Evolutionary conservation across 108 stramenopile species (phyloP), one percentile per base, ranked within the genome.

Genomic region (Seminavis robusta): DNA sequence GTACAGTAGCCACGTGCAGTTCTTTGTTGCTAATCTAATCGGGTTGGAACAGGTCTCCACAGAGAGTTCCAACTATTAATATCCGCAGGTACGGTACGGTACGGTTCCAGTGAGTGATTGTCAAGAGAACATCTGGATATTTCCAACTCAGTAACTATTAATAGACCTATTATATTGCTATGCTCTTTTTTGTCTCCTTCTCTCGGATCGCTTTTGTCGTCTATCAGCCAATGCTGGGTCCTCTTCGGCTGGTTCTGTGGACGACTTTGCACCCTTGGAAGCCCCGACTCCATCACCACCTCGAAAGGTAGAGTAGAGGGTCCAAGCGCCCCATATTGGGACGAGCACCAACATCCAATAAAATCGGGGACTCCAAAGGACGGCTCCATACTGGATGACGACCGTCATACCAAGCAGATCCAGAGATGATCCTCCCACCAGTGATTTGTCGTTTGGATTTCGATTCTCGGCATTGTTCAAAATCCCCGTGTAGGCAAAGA

Each of bases 401-500:
- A 71, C 26, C 21, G 73, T 67, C 15, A 78, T 53, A 17, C 73
- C 83, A 33, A 84, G 45, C 29, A 80, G 52, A 61, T 84, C 83
- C 10, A 84, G 56, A 21, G 65, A 74, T 21, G 59, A 56, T 23
- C 83, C 83, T 20, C 79, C 83, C 0, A 60, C 79, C 17, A 84
- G 36, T 26, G 64, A 58, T 34, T 75, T 63, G 34, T 50, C 46
- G 1, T 50, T 57, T 24, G 46, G 55, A 28, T 59, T 40, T 30
- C 28, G 19, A 23, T 58, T 55, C 20, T 64, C 63, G 38, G 76
- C 59, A 46, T 66, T 61, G 9, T 77, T 73, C 39, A 84, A 63
- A 21, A 84, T 77, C 6, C 76, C 76, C 31, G 47, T 55, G 43
- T 84, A 84, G 15, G 73, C 51, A 49, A 59, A 47, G 44, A 15